Percentiles rank a stretch among this genome's conserved stretches.
phyloP scores from a whole-genome alignment of 805 yeast genomes.

The Starmerella powellii region DNA sequence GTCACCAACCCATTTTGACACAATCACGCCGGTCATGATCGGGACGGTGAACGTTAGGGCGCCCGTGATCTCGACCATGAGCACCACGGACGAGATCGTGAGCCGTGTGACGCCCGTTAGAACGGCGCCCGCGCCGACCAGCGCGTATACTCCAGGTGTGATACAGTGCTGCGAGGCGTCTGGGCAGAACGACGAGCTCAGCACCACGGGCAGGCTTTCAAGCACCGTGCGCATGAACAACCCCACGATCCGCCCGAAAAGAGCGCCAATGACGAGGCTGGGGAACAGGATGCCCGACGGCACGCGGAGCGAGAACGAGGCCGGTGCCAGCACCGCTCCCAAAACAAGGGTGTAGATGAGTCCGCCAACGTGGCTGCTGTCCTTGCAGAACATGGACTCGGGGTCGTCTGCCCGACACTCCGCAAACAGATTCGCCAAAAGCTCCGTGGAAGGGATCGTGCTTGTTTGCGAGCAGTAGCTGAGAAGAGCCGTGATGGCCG shows the following conservation, averaged over 20 bases:
- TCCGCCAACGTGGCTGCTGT: conserved; percentile 15
- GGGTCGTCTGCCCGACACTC: conserved; percentile 40
- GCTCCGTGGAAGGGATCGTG: conserved; percentile 25
- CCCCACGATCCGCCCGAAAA: conserved; percentile 83
- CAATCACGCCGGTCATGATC: conserved; percentile 70
- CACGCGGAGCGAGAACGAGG: conserved; percentile 55
- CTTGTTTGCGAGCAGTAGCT: conserved; percentile 37
- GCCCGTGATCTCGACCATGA: conserved; percentile 74
- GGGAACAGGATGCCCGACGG: conserved; percentile 99
- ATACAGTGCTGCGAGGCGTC: conserved; percentile 41
- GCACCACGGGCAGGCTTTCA: conserved; percentile 31
- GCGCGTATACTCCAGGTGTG: conserved; percentile 79
- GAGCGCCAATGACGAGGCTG: conserved; percentile 92
- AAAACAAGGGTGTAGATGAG: conserved; percentile 35
- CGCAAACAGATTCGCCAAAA: conserved; percentile 51
- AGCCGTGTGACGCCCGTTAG: conserved; percentile 70
- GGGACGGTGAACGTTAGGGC: conserved; percentile 76
- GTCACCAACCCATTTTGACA: conserved; percentile 63
- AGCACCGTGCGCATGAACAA: conserved; percentile 57
- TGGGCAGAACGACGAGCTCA: conserved; percentile 28
- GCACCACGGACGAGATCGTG: conserved; percentile 68
- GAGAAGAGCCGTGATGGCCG: conserved; percentile 41
- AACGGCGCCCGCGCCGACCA: conserved; percentile 77
- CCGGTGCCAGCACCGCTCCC: conserved; percentile 51
- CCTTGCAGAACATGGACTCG: conserved; percentile 13